A percentile compares a stretch with the other conserved stretches of the same genome.
phyloP scores from a whole-genome alignment of 495 filamentous ascomycete genomes.

The Penicillium paradoxum region DNA sequence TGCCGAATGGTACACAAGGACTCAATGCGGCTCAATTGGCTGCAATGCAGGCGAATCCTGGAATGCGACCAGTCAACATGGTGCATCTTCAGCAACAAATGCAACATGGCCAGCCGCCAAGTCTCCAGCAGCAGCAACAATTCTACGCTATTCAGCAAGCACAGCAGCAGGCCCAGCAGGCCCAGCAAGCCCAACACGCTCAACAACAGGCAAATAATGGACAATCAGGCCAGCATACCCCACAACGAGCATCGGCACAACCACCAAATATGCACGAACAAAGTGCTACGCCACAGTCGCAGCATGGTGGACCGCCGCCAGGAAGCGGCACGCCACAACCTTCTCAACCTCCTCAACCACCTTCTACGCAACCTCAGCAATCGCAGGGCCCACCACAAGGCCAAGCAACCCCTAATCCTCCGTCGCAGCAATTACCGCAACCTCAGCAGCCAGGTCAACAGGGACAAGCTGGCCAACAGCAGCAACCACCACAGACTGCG shows the following conservation, averaged over 20 bases:
- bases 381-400: conserved; percentile 41
- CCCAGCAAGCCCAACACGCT: conserved; percentile 35
- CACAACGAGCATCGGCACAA: conserved; percentile 43
- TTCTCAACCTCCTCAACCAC: conserved; percentile 40
- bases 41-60: conserved; percentile 49
- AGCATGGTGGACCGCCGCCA: conserved; percentile 42
- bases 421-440: conserved; percentile 45
- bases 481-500: conserved; percentile 39
- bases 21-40: conserved; percentile 53
- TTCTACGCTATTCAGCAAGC: conserved; percentile 41
- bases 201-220: conserved; percentile 37
- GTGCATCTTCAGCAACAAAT: conserved; percentile 48
- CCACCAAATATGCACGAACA: conserved; percentile 46
- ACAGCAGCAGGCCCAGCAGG: conserved; percentile 35
- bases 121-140: conserved; percentile 48
- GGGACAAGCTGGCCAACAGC: conserved; percentile 33
- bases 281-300: conserved; percentile 50
- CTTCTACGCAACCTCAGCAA: conserved; percentile 36
- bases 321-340: conserved; percentile 49
- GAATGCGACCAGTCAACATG: conserved; percentile 40
- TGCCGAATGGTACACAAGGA: conserved; percentile 57
- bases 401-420: conserved; percentile 43
- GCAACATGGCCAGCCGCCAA: conserved; percentile 50
- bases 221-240: conserved; percentile 43
- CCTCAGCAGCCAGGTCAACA: conserved; percentile 39